phyloP scores from a whole-genome alignment of 2,329 filamentous ascomycete species.

The Ceratocystis colombiana region DNA sequence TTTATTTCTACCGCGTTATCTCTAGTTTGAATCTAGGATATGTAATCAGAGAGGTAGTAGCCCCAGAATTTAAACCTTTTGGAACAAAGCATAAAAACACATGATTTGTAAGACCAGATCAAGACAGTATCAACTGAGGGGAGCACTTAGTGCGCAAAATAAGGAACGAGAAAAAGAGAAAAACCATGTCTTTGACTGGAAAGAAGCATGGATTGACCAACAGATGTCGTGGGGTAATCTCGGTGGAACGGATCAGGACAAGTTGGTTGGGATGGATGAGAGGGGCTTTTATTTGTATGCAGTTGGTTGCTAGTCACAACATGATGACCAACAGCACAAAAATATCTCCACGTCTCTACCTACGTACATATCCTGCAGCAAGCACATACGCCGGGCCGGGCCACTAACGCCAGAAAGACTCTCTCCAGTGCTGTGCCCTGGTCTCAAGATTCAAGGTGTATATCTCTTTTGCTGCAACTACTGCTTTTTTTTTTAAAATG shows the following conservation, averaged over 20 bases:
- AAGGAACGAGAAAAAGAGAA: background rate
- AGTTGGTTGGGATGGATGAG: too few relatives aligned
- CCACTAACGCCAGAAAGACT: too few relatives aligned
- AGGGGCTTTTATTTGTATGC: too few relatives aligned
- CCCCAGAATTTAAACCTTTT: background rate
- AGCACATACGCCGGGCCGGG: too few relatives aligned
- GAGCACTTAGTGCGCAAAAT: background rate
- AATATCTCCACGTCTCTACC: too few relatives aligned
- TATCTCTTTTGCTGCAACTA: too few relatives aligned
- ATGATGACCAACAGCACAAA: too few relatives aligned
- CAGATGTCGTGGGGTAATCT: background rate
- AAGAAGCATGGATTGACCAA: background rate
- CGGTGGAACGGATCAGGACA: background rate
- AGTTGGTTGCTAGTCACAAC: too few relatives aligned
- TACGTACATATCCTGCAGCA: too few relatives aligned
- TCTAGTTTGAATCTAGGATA: background rate
- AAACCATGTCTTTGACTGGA: background rate
- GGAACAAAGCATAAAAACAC: background rate
- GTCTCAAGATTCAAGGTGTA: too few relatives aligned
- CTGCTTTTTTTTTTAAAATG: too few relatives aligned
- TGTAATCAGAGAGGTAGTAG: background rate
- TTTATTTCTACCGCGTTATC: background rate
- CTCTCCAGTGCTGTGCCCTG: too few relatives aligned
- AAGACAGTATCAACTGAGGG: background rate
- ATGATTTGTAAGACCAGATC: background rate